Conservation (phyloP, 331 rosid species). For the Saraca asoca region DNA sequence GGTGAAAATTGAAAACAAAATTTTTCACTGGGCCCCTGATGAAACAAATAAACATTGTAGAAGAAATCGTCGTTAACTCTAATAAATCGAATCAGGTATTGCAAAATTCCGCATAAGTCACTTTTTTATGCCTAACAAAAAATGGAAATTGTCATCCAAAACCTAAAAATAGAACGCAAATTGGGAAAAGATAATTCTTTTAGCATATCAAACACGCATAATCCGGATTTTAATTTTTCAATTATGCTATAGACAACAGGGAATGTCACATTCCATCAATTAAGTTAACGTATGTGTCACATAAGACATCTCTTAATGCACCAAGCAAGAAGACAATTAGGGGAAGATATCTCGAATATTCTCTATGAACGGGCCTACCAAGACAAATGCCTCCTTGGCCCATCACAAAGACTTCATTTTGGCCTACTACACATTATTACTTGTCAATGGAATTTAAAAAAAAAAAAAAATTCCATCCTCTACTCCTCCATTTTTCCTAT, state of each 20-base stretch:
- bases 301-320: not conserved
- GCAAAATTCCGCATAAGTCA: conserved; percentile 3
- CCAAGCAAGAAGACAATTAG: not conserved
- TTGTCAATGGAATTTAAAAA: not conserved
- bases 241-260: not conserved
- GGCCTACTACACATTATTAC: conserved; percentile 16
- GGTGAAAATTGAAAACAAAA: no score
- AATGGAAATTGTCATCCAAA: not conserved
- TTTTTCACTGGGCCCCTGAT: no score
- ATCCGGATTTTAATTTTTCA: no score
- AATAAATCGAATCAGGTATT: conserved; percentile 9
- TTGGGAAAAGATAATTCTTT: no score
- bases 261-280: conserved; percentile 7
- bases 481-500: no score
- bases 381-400: not conserved
- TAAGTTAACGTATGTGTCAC: not conserved
- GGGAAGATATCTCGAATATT: conserved; percentile 29
- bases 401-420: not conserved
- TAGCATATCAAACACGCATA: no score
- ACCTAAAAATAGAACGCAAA: not conserved
- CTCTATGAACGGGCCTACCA: not conserved
- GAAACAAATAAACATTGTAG: no score
- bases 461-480: no score
- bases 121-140: not conserved
- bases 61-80: not conserved